phyloP scores from a whole-genome alignment of 768 basidiomycete genomes.

The Phaeolepiota aurea region DNA sequence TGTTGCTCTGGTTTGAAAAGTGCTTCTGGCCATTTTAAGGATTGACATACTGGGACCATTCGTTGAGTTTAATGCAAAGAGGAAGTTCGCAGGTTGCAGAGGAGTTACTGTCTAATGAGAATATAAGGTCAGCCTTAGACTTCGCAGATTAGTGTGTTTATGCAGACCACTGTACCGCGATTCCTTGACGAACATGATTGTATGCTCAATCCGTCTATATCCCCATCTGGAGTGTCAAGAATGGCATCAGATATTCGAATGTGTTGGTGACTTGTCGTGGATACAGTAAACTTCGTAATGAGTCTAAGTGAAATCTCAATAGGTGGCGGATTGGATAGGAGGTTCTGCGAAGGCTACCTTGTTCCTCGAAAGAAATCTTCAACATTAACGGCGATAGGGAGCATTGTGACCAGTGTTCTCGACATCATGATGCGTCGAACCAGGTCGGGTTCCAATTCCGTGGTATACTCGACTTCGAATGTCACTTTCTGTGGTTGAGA shows the following conservation, averaged over 20 bases:
- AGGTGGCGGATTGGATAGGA: background rate
- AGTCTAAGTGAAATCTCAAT: slow-evolving; percentile 50
- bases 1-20: slow-evolving; percentile 17
- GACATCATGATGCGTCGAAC: slow-evolving; percentile 46
- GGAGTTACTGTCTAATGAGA: slow-evolving; percentile 63
- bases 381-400: slow-evolving; percentile 89
- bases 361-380: slow-evolving; percentile 92
- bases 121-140: slow-evolving; percentile 5
- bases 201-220: slow-evolving; percentile 43
- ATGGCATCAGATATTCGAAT: slow-evolving; percentile 64
- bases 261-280: slow-evolving; percentile 69
- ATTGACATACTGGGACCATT: slow-evolving; percentile 47
- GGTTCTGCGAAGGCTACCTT: slow-evolving; percentile 47
- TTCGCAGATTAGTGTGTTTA: background rate
- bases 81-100: slow-evolving; percentile 62
- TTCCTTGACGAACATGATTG: slow-evolving; percentile 34
- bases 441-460: slow-evolving; percentile 40
- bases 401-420: slow-evolving; percentile 51
- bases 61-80: slow-evolving; percentile 70
- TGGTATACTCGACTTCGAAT: slow-evolving; percentile 61
- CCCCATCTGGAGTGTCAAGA: slow-evolving; percentile 37
- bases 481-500: slow-evolving; percentile 49
- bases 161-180: slow-evolving; percentile 41
- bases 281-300: slow-evolving; percentile 86
- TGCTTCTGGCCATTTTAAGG: slow-evolving; percentile 3